phyloP scores from a whole-genome alignment of 176 grass and related monocot genomes.

The Eleusine coracana region DNA sequence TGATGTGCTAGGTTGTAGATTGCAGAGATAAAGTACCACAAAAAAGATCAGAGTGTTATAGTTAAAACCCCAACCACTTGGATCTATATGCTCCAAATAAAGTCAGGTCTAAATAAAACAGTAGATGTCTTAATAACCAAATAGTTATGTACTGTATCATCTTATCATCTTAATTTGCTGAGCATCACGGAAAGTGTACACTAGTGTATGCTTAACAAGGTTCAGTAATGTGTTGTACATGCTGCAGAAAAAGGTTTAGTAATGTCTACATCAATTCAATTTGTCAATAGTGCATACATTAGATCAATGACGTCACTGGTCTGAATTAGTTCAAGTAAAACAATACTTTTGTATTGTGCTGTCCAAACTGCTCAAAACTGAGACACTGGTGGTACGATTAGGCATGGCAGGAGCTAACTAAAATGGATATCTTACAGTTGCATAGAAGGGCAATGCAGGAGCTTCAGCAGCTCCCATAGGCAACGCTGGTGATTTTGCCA shows the following conservation, averaged over 20 bases:
- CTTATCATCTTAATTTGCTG: not conserved
- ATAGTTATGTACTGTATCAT: not conserved
- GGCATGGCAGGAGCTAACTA: not conserved
- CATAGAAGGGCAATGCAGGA: conserved; percentile 33
- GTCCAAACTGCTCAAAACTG: not conserved
- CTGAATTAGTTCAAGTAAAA: not conserved
- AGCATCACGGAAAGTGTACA: not conserved
- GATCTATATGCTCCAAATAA: not conserved
- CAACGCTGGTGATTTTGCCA: conserved; percentile 30
- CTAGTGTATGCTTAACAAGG: not conserved
- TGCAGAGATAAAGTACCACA: not conserved
- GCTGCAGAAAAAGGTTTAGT: not conserved
- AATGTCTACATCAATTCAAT: not conserved
- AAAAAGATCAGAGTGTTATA: not conserved
- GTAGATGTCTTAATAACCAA: too few species aligned
- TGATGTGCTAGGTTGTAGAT: not conserved
- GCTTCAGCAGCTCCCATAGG: conserved; percentile 42
- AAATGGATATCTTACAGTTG: conserved; percentile 53
- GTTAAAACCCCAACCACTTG: not conserved
- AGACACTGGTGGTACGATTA: not conserved
- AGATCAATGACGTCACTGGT: not conserved
- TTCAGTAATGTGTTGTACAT: not conserved
- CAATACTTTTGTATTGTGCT: not conserved
- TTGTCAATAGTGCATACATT: not conserved
- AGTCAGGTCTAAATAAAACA: too few species aligned